These are phyloP conservation scores for Lasiodiplodia hormozganensis DNA, from an alignment of 2,329 filamentous ascomycete genomes.

Conservation along the genomic window DNA sequence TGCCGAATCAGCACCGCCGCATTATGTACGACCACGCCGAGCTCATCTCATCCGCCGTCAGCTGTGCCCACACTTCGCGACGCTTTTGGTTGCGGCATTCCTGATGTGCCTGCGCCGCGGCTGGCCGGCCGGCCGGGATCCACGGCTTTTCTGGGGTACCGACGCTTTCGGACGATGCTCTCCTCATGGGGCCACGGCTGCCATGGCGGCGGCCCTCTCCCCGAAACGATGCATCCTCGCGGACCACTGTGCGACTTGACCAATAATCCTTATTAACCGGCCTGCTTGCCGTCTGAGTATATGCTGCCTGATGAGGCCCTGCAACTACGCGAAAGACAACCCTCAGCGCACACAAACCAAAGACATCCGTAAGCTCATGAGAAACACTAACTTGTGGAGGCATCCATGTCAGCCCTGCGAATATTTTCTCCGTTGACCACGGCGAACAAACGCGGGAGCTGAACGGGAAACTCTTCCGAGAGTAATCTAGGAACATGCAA, in stretches of 20 bases:
- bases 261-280: background rate
- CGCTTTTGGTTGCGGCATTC: background rate
- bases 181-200: background rate
- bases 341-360: background rate
- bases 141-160: background rate
- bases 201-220: background rate
- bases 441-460: too few relatives aligned
- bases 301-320: background rate
- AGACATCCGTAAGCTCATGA: too few relatives aligned
- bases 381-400: too few relatives aligned
- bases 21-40: constrained; percentile 10
- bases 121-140: background rate
- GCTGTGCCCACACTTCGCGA: background rate
- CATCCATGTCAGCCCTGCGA: too few relatives aligned
- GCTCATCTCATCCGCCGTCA: constrained; percentile 4
- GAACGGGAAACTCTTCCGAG: too few relatives aligned
- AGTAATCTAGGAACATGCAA: too few relatives aligned
- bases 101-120: background rate
- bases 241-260: background rate
- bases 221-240: background rate
- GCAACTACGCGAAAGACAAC: background rate
- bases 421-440: too few relatives aligned
- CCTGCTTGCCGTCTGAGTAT: background rate
- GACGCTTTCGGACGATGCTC: constrained; percentile 1
- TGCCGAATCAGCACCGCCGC: constrained; percentile 20